phyloP scores from a whole-genome alignment of 1,284 basidiomycete genomes.

The Phylloboletellus chloephorus region DNA sequence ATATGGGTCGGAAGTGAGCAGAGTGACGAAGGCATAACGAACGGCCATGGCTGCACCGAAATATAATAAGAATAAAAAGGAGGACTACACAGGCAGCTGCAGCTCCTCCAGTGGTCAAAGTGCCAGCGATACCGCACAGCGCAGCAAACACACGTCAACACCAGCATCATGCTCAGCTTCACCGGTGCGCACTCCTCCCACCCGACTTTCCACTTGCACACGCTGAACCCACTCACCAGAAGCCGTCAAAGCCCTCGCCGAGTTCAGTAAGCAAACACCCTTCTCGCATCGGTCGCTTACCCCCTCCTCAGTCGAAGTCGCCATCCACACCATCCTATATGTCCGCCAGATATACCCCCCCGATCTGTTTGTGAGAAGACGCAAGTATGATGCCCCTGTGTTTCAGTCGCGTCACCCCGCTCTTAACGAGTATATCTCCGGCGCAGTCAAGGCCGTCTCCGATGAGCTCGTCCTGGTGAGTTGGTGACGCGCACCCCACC shows the following conservation, averaged over 20 bases:
- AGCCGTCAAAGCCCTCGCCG: slow-evolving; percentile 52
- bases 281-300: slow-evolving; percentile 5
- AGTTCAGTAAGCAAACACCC: slow-evolving; percentile 52
- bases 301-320: slow-evolving; percentile 74
- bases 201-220: too few relatives aligned
- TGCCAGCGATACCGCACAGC: too few relatives aligned
- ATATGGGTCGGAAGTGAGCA: slow-evolving; percentile 87
- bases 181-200: slow-evolving; percentile 33
- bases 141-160: slow-evolving; percentile 9
- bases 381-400: slow-evolving; percentile 85
- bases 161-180: slow-evolving; percentile 28
- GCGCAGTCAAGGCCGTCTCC: slow-evolving; percentile 67
- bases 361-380: slow-evolving; percentile 79
- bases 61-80: slow-evolving; percentile 25
- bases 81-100: slow-evolving; percentile 4
- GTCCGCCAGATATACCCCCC: slow-evolving; percentile 86
- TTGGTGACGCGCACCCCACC: slow-evolving; percentile 2
- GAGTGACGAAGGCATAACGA: slow-evolving; percentile 80
- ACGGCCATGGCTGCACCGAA: slow-evolving; percentile 44
- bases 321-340: slow-evolving; percentile 88
- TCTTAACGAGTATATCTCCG: slow-evolving; percentile 83
- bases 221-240: slow-evolving; percentile 38
- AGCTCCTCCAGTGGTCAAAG: too few relatives aligned
- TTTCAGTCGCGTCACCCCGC: slow-evolving; percentile 88
- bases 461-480: slow-evolving; percentile 70